These are phyloP conservation scores for Medicago arabica DNA, from an alignment of 306 rosid species.

Conservation along the genomic window DNA sequence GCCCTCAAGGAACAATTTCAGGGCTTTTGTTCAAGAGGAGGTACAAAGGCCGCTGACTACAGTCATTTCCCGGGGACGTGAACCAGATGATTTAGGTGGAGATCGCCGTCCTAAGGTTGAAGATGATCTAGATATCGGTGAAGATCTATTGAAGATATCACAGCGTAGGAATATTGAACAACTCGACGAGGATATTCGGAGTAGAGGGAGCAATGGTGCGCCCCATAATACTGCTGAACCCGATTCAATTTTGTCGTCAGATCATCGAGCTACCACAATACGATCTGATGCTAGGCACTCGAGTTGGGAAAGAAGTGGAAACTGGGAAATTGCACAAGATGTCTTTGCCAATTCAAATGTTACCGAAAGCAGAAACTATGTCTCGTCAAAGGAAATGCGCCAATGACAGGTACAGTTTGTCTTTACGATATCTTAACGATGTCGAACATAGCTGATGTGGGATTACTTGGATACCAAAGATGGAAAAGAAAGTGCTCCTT, in stretches of 20 bases:
- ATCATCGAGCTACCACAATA: slow-evolving; percentile 80
- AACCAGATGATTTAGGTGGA: slow-evolving; percentile 57
- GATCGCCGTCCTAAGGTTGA: slow-evolving; percentile 91
- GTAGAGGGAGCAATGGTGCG: slow-evolving; percentile 75
- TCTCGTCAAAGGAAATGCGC: slow-evolving; percentile 56
- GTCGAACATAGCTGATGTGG: slow-evolving; percentile 35
- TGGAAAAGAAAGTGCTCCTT: slow-evolving; percentile 36
- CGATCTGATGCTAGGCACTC: slow-evolving; percentile 73
- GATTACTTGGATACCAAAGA: slow-evolving; percentile 45
- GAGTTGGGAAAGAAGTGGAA: slow-evolving; percentile 84
- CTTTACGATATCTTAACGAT: slow-evolving; percentile 44
- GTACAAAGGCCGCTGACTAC: slow-evolving; percentile 55
- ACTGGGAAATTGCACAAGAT: slow-evolving; percentile 82
- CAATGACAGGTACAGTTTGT: slow-evolving; percentile 49
- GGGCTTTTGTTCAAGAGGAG: slow-evolving; percentile 80
- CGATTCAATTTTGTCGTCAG: slow-evolving; percentile 74
- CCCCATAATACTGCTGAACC: slow-evolving; percentile 63
- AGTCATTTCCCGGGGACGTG: slow-evolving; percentile 48
- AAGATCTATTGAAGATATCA: slow-evolving; percentile 88
- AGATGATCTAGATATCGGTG: slow-evolving; percentile 87
- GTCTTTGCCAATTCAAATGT: slow-evolving; percentile 65
- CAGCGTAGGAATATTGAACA: slow-evolving; percentile 87
- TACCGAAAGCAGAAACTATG: slow-evolving; percentile 75
- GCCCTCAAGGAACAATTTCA: slow-evolving; percentile 82
- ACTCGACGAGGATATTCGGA: slow-evolving; percentile 68